These are phyloP conservation scores for Calonectria pseudoreteaudii DNA, from an alignment of 2,329 filamentous ascomycete genomes.

Conservation along the genomic window DNA sequence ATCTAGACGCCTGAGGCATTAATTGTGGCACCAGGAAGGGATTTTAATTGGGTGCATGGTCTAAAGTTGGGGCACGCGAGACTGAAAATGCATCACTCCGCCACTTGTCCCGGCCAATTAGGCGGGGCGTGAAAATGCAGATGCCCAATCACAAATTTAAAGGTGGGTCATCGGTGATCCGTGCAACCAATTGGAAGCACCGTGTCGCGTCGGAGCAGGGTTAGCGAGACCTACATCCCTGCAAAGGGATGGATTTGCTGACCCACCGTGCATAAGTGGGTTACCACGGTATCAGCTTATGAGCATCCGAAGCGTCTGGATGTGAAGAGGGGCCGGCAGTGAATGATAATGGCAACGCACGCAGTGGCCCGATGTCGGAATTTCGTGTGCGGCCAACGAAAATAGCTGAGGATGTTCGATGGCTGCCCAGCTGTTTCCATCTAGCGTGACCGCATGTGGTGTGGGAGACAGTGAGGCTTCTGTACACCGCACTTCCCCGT, in stretches of 20 bases:
- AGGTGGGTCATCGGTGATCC: constrained; percentile 3
- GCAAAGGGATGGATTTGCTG: constrained; percentile 12
- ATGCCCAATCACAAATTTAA: constrained; percentile 19
- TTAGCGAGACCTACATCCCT: neutral
- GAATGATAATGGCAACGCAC: neutral
- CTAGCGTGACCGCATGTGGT: neutral
- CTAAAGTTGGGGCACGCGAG: constrained; percentile 33
- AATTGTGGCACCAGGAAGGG: neutral
- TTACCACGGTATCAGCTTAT: constrained; percentile 14
- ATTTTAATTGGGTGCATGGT: constrained; percentile 32
- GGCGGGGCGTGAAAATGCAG: neutral
- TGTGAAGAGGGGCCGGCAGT: neutral
- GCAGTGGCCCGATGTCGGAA: constrained; percentile 3
- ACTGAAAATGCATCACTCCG: constrained; percentile 37
- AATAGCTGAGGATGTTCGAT: neutral
- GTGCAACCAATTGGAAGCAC: neutral
- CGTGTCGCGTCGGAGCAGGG: neutral
- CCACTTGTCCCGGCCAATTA: constrained; percentile 37
- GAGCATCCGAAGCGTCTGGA: constrained; percentile 1
- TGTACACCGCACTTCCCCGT: neutral
- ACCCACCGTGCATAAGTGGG: constrained; percentile 26
- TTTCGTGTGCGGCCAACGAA: neutral
- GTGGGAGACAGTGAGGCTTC: neutral
- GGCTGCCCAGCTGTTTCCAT: neutral
- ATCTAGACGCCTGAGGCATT: constrained; percentile 40